Conservation (phyloP, 1,284 basidiomycete species). For the Tilletia walkeri region DNA sequence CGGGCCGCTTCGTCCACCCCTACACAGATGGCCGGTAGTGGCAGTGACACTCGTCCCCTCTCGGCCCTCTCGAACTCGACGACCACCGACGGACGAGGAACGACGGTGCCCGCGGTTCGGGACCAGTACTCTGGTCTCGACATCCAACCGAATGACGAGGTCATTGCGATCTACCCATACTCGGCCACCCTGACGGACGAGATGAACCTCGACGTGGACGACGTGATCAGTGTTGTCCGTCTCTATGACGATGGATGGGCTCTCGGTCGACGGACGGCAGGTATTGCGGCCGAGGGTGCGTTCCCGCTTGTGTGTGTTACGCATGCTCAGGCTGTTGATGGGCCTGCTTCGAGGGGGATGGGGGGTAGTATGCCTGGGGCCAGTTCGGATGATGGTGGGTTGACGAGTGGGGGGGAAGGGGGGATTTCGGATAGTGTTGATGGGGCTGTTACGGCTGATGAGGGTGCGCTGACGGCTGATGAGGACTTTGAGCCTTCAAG, state of each 20-base stretch:
- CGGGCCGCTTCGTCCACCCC: neutral
- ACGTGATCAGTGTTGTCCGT: slow-evolving; percentile 41
- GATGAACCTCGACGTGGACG: slow-evolving; percentile 39
- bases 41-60: neutral
- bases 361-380: slow-evolving; percentile 26
- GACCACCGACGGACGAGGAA: slow-evolving; percentile 39
- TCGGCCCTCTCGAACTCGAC: neutral
- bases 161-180: slow-evolving; percentile 52
- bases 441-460: slow-evolving; percentile 44
- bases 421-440: slow-evolving; percentile 36
- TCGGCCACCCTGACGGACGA: slow-evolving; percentile 49
- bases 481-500: slow-evolving; percentile 16
- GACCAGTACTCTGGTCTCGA: slow-evolving; percentile 51
- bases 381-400: slow-evolving; percentile 28
- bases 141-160: slow-evolving; percentile 44
- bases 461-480: slow-evolving; percentile 31
- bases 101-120: slow-evolving; percentile 43
- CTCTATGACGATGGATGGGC: slow-evolving; percentile 52
- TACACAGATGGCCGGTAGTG: neutral
- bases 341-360: slow-evolving; percentile 4
- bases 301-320: slow-evolving; percentile 49
- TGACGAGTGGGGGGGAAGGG: slow-evolving; percentile 39
- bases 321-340: slow-evolving; percentile 22
- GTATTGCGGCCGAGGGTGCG: slow-evolving; percentile 34
- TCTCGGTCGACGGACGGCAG: slow-evolving; percentile 34